These are phyloP conservation scores for Alternaria incomplexa DNA, from an alignment of 2,329 filamentous ascomycete species.

Conservation along the genomic window DNA sequence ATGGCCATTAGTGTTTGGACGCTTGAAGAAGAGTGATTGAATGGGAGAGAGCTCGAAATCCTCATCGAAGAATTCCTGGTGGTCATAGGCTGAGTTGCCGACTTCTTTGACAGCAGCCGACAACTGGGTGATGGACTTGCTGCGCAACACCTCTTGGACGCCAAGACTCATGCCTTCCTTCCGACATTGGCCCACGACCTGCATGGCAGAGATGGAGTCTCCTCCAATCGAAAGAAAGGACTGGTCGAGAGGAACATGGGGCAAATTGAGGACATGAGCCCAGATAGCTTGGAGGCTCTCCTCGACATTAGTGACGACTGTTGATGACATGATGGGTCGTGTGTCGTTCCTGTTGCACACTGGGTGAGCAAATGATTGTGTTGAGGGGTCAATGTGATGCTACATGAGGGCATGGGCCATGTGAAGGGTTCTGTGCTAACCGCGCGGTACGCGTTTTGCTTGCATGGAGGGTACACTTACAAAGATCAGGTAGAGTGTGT, in stretches of 20 bases:
- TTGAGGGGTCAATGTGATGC: neutral
- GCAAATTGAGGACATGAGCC: conserved; percentile 41
- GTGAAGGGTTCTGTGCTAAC: neutral
- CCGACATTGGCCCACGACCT: conserved; percentile 55
- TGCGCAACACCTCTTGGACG: conserved; percentile 57
- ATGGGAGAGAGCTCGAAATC: conserved; percentile 43
- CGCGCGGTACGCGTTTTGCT: neutral
- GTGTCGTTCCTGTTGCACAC: conserved; percentile 4
- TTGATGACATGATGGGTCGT: conserved; percentile 8
- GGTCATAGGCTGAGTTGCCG: conserved; percentile 20
- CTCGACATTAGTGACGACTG: conserved; percentile 19
- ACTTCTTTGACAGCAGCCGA: conserved; percentile 29
- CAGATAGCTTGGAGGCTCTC: conserved; percentile 32
- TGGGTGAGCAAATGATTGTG: neutral
- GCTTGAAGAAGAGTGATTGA: conserved; percentile 40
- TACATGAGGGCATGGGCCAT: neutral
- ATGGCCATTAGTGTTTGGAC: conserved; percentile 40
- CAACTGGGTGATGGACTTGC: conserved; percentile 52
- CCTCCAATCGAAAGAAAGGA: conserved; percentile 55
- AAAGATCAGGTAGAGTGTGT: conserved; percentile 18
- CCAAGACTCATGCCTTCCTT: conserved; percentile 54
- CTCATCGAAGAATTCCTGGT: conserved; percentile 34
- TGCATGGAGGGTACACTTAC: conserved; percentile 1
- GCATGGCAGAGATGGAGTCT: conserved; percentile 60
- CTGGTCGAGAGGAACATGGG: conserved; percentile 35